Conservation (phyloP, 495 filamentous ascomycete species). For the Daldinia vernicosa region DNA sequence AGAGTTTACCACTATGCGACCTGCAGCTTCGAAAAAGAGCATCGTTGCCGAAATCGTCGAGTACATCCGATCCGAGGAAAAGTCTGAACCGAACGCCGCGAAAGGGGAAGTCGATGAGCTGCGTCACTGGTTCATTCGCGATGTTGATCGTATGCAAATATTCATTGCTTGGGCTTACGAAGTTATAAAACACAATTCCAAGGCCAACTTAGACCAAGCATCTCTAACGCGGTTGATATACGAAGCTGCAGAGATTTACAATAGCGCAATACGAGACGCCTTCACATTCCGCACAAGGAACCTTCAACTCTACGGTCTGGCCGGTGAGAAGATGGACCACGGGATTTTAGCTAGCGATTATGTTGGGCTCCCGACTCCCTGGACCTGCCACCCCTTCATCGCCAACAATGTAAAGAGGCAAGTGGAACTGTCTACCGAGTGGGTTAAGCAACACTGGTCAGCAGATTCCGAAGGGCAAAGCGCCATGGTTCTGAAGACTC, state of each 20-base stretch:
- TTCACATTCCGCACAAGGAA: conserved; percentile 76
- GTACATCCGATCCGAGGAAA: conserved; percentile 73
- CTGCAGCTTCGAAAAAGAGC: conserved; percentile 58
- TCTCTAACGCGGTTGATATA: conserved; percentile 63
- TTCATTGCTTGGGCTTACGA: conserved; percentile 79
- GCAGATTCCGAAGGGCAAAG: conserved; percentile 23
- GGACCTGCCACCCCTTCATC: conserved; percentile 76
- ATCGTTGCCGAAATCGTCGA: conserved; percentile 74
- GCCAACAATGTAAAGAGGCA: conserved; percentile 64
- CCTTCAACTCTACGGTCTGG: conserved; percentile 73
- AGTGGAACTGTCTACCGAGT: conserved; percentile 56
- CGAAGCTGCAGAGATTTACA: conserved; percentile 82
- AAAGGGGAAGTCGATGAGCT: conserved; percentile 73
- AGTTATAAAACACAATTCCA: conserved; percentile 72
- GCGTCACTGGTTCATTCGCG: conserved; percentile 82
- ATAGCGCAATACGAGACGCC: conserved; percentile 74
- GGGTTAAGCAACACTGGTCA: conserved; percentile 46
- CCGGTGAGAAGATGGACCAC: conserved; percentile 66
- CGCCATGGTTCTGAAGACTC: conserved; percentile 47
- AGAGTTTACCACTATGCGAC: conserved; percentile 56
- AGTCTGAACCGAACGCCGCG: conserved; percentile 65
- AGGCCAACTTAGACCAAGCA: conserved; percentile 59
- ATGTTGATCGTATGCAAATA: conserved; percentile 75
- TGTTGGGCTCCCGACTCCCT: conserved; percentile 75
- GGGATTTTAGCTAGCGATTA: conserved; percentile 71